Conservation (phyloP, 2,329 filamentous ascomycete genomes). For the Trichoderma sp. region DNA sequence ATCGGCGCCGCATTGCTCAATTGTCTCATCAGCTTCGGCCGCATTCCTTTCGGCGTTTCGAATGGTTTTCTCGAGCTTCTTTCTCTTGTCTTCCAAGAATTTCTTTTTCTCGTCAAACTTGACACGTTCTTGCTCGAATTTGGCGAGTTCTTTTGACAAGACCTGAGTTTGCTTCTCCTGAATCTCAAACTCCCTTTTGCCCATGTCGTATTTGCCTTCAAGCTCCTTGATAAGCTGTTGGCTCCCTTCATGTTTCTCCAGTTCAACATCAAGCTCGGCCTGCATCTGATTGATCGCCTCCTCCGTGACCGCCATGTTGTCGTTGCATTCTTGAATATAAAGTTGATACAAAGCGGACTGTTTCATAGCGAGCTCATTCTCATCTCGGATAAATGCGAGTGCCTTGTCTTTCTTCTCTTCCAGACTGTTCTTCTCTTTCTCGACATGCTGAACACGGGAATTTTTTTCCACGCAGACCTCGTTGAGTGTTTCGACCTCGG, state of each 20-base stretch:
- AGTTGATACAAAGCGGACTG: constrained; percentile 92
- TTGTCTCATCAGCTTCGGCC: constrained; percentile 71
- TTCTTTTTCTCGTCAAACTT: constrained; percentile 98
- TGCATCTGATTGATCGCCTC: constrained; percentile 93
- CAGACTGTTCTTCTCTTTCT: constrained; percentile 89
- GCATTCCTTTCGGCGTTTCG: constrained; percentile 71
- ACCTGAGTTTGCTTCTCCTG: constrained; percentile 79
- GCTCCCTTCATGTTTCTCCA: constrained; percentile 87
- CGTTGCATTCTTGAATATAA: constrained; percentile 80
- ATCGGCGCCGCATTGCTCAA: constrained; percentile 74
- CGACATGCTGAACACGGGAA: constrained; percentile 90
- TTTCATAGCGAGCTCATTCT: constrained; percentile 88
- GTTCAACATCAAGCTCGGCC: constrained; percentile 76
- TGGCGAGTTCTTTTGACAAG: constrained; percentile 81
- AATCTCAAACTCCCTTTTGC: constrained; percentile 76
- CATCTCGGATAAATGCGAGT: constrained; percentile 80
- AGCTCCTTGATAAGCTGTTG: constrained; percentile 88
- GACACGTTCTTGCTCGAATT: constrained; percentile 93
- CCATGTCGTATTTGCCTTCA: constrained; percentile 78
- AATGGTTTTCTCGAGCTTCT: constrained; percentile 90
- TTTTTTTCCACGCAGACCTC: constrained; percentile 96
- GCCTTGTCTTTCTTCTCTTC: constrained; percentile 98
- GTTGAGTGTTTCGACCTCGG: constrained; percentile 87
- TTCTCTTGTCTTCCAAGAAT: constrained; percentile 84
- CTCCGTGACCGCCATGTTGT: constrained; percentile 83